Base-by-base conservation (phyloP, 2,329 filamentous ascomycete genomes). In the Ilyonectria robusta region DNA sequence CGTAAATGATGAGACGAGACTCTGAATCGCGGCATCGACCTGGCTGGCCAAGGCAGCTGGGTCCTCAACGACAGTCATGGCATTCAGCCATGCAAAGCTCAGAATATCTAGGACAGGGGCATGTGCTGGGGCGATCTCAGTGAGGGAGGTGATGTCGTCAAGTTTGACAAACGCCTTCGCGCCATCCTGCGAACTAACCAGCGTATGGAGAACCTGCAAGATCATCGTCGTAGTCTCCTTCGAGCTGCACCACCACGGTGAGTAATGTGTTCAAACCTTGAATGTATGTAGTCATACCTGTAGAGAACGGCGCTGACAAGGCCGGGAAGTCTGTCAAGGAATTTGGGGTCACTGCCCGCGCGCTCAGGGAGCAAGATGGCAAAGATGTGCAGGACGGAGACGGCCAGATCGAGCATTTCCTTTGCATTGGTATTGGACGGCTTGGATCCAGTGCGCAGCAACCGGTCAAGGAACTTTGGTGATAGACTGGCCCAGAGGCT, bases 331-430 rank as follows among this genome's bases (percentile, higher is more conserved):
- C 90, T 83, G 29, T 78, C 82, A 4, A 86, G 79, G 33, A 92
- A 82, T 70, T 83, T 86, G 15, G 79, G 70, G 19, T 86, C 79
- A 19, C 80, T 78, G 47, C 80, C 81, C 6, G 81, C 81, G 3
- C 82, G 79, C 4, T 84, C 82, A 0, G 90, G 86, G 4, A 93
- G 79, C 11, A 93, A 78, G 8, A 85, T 80, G 1, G 86, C 80
- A 75, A 93, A 93, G 0, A 87, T 89, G 74, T 92, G 87, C 6
- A 92, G 76, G 13, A 93, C 86, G 33, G 87, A 86, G 4, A 91
- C 87, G 4, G 87, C 89, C 15, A 93, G 81, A 71, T 89, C 86
- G 10, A 91, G 81, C 89, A 92, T 91, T 67, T 89, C 84, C 66
- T 82, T 86, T 13, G 85, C 82, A 67, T 91, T 84, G 23, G 83